Base-by-base conservation (phyloP, 192 early-diverging fungal species). In the Backusella circina region DNA sequence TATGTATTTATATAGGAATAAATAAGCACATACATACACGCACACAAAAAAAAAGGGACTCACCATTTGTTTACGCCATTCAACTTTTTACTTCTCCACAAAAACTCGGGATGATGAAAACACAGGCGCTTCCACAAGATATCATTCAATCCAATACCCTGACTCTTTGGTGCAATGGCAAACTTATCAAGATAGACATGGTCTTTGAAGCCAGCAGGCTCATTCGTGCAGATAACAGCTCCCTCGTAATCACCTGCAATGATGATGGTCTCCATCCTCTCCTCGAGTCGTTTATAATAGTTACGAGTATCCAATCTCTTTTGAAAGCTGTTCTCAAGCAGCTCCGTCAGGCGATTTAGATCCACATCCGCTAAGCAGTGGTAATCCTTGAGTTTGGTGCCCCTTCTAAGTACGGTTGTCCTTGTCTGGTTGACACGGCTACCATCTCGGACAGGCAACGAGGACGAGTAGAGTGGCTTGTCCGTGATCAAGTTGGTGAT, bases 21-120 rank as follows among this genome's bases (percentile, higher is more conserved):
- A 54, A 54, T 18, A 5, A 47, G 44, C 16, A 47, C 13, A 37
- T 16, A 41, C 15, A 41, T 16, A 2, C 65, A 65, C 5, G 0
- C 39, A 38, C 28, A 26, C 3, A 0, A 31, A 67, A 31, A 13
- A 33, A 16, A 6, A 44, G 3, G 2, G 10, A 28, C 57, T 57
- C 80, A 98, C 97, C 97, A 98, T 77, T 93, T 94, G 79, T 98
- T 98, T 5, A 97, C 95, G 0, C 90, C 92, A 75, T 98, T 98
- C 38, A 90, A 87, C 7, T 82, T 86, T 44, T 95, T 88, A 71
- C 91, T 93, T 73, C 96, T 83, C 97, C 97, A 98, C 44, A 91
- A 83, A 39, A 93, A 68, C 69, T 92, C 88, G 0, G 89, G 88
- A 82, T 93, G 96, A 30, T 82, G 82, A 36, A 86, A 83, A 36